Base-by-base conservation (phyloP, 179 eudicot genomes). In the Heliamphora pulchella region DNA sequence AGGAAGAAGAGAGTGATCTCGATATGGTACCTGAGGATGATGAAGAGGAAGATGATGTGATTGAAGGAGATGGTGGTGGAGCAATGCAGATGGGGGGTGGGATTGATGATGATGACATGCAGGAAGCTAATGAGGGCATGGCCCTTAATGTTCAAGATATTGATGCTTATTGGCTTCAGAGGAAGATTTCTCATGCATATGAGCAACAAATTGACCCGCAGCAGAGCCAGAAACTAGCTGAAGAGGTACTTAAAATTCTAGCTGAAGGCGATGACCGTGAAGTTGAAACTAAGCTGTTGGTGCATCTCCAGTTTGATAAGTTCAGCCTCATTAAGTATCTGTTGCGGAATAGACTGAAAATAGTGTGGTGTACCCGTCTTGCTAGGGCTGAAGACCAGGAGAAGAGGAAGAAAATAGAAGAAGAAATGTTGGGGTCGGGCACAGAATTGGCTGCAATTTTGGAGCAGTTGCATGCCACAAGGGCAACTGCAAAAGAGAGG, bases 101-200 rank as follows among this genome's bases (percentile, higher is more conserved):
- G 81, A 87, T 89, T 78, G 97, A 91, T 80, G 98, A 93, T 51
- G 98, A 94, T 22, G 97, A 95, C 67, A 85, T 81, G 79, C 86
- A 75, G 59, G 97, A 91, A 75, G 95, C 89, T 59, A 89, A 88
- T 44, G 98, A 90, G 87, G 96, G 90, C 17, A 91, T 96, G 99
- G 81, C 85, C 51, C 82, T 96, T 81, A 96, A 94, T 84, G 99
- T 96, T 43, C 97, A 94, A 68, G 99, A 92, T 74, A 90, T 96
- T 83, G 99, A 96, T 88, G 99, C 98, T 0, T 94, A 94, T 80
- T 96, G 99, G 99, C 94, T 96, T 79, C 99, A 96, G 82, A 90
- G 99, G 84, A 90, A 90, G 89, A 94, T 96, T 75, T 89, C 99
- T 57, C 92, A 90, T 66, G 98, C 99, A 4, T 94, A 90, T 83